Evolutionary conservation across 208 protist species (phyloP).

Genomic region (Acanthamoeba healyi): DNA sequence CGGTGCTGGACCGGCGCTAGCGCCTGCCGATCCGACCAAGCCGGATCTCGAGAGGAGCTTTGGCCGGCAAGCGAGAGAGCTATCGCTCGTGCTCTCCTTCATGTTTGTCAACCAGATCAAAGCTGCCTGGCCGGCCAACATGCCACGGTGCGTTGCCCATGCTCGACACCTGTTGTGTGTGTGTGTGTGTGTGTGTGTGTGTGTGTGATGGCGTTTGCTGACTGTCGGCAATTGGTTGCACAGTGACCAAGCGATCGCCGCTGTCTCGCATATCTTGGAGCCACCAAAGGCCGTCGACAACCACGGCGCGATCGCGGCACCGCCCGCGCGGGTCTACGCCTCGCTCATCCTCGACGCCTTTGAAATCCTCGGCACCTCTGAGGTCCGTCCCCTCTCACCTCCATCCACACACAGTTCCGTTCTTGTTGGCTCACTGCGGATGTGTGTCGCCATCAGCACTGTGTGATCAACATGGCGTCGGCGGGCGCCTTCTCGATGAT

Average conservation of each 20-base stretch:
- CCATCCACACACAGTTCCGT: not conserved
- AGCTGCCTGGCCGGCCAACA: not conserved
- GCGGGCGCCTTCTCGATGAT: constrained; percentile 49
- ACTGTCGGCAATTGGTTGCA: not conserved
- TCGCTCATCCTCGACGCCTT: constrained; percentile 21
- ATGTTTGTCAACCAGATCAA: constrained; percentile 57
- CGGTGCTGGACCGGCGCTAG: not conserved
- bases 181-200: not conserved
- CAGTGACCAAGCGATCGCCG: constrained; percentile 3
- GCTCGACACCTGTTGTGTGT: not conserved
- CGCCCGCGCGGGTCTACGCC: not conserved
- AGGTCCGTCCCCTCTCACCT: not conserved
- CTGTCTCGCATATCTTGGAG: not conserved
- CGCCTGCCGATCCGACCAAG: not conserved
- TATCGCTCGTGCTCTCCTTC: constrained; percentile 57
- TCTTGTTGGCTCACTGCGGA: too few relatives aligned
- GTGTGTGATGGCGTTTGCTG: not conserved
- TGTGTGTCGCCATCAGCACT: not conserved
- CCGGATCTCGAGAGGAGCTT: constrained; percentile 31
- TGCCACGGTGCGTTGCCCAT: not conserved
- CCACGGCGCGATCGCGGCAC: not conserved
- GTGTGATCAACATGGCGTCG: constrained; percentile 44
- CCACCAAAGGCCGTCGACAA: not conserved
- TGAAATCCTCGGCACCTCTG: constrained; percentile 46
- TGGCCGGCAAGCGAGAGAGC: constrained; percentile 48